These are phyloP conservation scores for Aspergillus hiratsukae DNA, from an alignment of 2,329 filamentous ascomycete genomes.

Conservation along the genomic window DNA sequence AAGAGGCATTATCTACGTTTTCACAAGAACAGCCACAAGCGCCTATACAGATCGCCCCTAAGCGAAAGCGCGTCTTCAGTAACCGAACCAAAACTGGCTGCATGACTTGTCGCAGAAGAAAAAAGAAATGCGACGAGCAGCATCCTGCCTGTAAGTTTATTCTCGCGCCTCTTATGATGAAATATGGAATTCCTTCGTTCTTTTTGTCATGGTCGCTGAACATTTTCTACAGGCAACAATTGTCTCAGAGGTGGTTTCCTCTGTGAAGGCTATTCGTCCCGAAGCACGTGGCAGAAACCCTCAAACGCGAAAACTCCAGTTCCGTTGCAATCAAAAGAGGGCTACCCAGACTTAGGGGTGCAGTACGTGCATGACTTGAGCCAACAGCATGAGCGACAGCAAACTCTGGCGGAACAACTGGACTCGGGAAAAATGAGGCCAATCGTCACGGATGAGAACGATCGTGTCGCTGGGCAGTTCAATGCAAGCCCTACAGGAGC, in stretches of 20 bases:
- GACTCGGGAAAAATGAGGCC: conserved; percentile 46
- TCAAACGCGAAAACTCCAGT: conserved; percentile 64
- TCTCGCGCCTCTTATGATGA: conserved; percentile 1
- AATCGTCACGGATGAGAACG: conserved; percentile 44
- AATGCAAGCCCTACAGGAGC: conserved; percentile 37
- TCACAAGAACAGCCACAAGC: conserved; percentile 29
- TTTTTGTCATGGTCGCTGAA: conserved; percentile 6
- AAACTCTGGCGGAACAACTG: conserved; percentile 29
- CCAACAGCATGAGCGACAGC: conserved; percentile 37
- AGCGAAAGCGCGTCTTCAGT: conserved; percentile 64
- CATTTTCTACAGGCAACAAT: conserved; percentile 63
- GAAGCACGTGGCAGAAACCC: conserved; percentile 73
- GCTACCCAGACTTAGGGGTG: conserved; percentile 37
- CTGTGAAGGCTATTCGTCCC: conserved; percentile 84
- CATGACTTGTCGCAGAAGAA: conserved; percentile 82
- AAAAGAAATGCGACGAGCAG: conserved; percentile 96
- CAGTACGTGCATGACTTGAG: conserved; percentile 38
- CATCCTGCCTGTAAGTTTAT: conserved; percentile 78
- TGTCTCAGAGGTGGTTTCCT: conserved; percentile 85
- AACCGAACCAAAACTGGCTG: conserved; percentile 95
- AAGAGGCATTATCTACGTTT: conserved; percentile 32
- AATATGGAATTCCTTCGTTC: conserved; percentile 1
- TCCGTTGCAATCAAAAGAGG: conserved; percentile 79
- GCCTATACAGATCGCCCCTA: conserved; percentile 37
- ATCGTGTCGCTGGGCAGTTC: conserved; percentile 34